Percentiles rank a stretch among this genome's conserved stretches.
Evolutionary conservation across 306 rosid species (phyloP).

Genomic region (Malus sieversii): DNA sequence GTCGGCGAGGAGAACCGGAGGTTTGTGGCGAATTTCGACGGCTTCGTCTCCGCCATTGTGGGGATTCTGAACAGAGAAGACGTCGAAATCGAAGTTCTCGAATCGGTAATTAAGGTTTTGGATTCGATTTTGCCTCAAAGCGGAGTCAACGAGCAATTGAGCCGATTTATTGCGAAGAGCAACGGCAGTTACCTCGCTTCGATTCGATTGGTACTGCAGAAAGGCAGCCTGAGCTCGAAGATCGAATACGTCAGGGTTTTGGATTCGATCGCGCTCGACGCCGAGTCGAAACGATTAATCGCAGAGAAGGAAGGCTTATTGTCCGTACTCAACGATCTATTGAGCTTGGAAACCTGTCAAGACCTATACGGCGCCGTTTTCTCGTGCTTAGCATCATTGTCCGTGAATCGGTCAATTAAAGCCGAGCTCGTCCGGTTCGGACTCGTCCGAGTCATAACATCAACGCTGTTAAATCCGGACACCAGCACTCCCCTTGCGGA

Average conservation of each 20-base stretch:
- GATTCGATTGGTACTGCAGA: constrained; percentile 15
- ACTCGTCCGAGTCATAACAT: constrained; percentile 17
- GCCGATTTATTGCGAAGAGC: constrained; percentile 9
- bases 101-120: constrained; percentile 22
- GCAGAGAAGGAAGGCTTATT: constrained; percentile 28
- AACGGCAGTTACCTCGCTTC: constrained; percentile 24
- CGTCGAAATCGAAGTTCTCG: constrained; percentile 12
- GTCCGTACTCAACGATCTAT: constrained; percentile 8
- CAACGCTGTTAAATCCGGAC: constrained; percentile 2
- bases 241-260: constrained; percentile 27
- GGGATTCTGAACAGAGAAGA: constrained; percentile 17
- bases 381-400: constrained; percentile 21
- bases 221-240: constrained; percentile 29
- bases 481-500: constrained; percentile 9
- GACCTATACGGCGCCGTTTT: constrained; percentile 27
- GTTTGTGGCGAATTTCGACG: constrained; percentile 18
- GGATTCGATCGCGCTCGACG: constrained; percentile 31
- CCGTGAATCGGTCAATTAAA: constrained; percentile 32
- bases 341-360: constrained; percentile 3
- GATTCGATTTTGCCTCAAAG: constrained; percentile 14
- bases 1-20: constrained; percentile 22
- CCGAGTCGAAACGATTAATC: constrained; percentile 28
- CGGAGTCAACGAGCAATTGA: constrained; percentile 19
- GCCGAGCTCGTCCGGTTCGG: constrained; percentile 33
- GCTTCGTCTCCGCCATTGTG: constrained; percentile 25